Base-by-base conservation (phyloP, 2,329 filamentous ascomycete genomes). In the Colletotrichum lupini region DNA sequence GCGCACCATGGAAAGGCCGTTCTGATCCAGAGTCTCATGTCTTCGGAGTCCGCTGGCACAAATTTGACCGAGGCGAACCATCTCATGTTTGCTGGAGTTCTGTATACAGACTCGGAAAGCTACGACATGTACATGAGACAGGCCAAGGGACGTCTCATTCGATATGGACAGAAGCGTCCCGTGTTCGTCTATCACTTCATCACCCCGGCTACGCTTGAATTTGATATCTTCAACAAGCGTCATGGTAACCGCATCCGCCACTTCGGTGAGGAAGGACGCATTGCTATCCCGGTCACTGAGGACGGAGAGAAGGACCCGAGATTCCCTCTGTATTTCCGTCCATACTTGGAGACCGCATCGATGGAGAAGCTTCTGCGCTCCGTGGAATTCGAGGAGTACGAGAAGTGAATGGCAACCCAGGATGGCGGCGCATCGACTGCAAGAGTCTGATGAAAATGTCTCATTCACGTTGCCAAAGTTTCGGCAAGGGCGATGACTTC, bases 51-150 rank as follows among this genome's bases (percentile, higher is more conserved):
- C 3, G 83, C 85, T 0, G 85, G 85, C 0, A 82, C 80, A 28
- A 86, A 86, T 72, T 77, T 85, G 14, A 81, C 81, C 12, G 78
- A 81, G 26, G 84, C 84, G 1, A 85, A 83, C 67, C 84, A 86
- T 66, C 77, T 86, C 61, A 79, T 87, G 55, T 85, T 86, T 64
- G 78, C 81, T 0, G 81, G 78, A 5, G 82, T 84, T 0, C 78
- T 81, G 16, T 81, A 79, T 24, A 74, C 75, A 5, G 77, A 81
- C 60, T 78, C 80, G 63, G 77, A 80, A 5, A 76, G 79, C 5
- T 84, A 80, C 60, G 77, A 81, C 9, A 78, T 79, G 58, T 81
- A 79, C 58, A 81, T 85, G 75, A 77, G 79, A 42, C 85, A 87
- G 75, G 84, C 85, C 2, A 77, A 76, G 60, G 85, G 84, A 0